Percentiles rank a stretch among this genome's conserved stretches.
Evolutionary conservation across 192 early-diverging fungal genomes (phyloP).

Genomic region (Anaeromyces robustus): DNA sequence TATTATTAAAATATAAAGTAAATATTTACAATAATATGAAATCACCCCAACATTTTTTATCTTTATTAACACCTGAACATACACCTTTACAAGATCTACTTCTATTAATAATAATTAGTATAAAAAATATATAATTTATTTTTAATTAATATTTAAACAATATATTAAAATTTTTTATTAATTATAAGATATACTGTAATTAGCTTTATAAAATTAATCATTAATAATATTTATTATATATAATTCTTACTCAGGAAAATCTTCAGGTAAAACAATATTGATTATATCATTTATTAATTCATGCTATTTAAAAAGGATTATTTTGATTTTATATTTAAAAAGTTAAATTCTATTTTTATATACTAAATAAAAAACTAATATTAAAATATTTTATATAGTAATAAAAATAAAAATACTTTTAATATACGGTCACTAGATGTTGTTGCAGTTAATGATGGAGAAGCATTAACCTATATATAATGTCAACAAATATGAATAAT

Average conservation of each 20-base stretch:
- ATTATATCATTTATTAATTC: constrained; percentile 35
- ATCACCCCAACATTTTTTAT: background rate
- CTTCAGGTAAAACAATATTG: constrained; percentile 31
- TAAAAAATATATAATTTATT: too few relatives aligned
- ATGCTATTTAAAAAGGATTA: constrained; percentile 18
- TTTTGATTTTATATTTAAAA: too few relatives aligned
- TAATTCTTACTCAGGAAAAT: constrained; percentile 29
- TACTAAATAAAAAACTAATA: too few relatives aligned
- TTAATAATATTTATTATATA: background rate
- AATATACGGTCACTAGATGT: constrained; percentile 28
- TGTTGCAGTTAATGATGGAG: constrained; percentile 27
- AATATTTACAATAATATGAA: background rate
- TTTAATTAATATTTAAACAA: too few relatives aligned
- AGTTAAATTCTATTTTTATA: too few relatives aligned
- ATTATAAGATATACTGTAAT: too few relatives aligned
- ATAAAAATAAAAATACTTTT: constrained; percentile 15
- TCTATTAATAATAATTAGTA: too few relatives aligned
- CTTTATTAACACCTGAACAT: background rate
- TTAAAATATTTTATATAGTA: too few relatives aligned
- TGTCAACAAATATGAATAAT: too few relatives aligned
- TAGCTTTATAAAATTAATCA: too few relatives aligned
- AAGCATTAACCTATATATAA: constrained; percentile 19
- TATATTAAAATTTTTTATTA: too few relatives aligned
- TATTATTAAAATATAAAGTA: too few relatives aligned
- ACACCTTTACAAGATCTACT: background rate